Evolutionary conservation across 192 early-diverging fungal species (phyloP), one percentile per base, ranked within the genome.

Genomic region (Dimargaris cristalligena): DNA sequence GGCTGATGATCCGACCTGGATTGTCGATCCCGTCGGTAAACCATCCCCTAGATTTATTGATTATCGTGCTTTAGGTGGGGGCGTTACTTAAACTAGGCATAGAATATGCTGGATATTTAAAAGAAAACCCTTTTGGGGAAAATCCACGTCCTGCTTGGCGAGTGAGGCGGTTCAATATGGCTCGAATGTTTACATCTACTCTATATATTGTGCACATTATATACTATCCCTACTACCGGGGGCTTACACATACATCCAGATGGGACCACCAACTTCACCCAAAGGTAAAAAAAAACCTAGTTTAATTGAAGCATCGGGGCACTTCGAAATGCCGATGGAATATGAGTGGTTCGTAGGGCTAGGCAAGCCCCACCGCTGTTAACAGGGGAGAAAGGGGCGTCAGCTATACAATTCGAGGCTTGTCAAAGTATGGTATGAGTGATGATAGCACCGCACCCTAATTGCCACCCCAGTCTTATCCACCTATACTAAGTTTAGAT

Each of bases 11-110:
- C 89, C 87, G 14, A 91, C 91, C 0, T 92, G 91, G 90, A 82
- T 92, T 47, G 84, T 94, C 23, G 90, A 96, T 62, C 92, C 92
- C 1, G 80, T 90, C 60, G 82, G n/a, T n/a, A n/a, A n/a, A n/a
- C n/a, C n/a, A n/a, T n/a, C n/a, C n/a, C n/a, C n/a, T n/a, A n/a
- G n/a, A n/a, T n/a, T n/a, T n/a, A n/a, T n/a, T n/a, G n/a, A n/a
- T n/a, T n/a, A n/a, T n/a, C n/a, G n/a, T n/a, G n/a, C n/a, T 72
- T 78, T 60, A 63, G 59, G 20, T 50, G 25, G 2, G 32, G 23
- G n/a, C 16, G 16, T 34, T 64, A 28, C 22, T 64, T 16, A 58
- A 13, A 48, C 32, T n/a, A n/a, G n/a, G n/a, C 34, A 47, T 6
- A 1, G 18, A 13, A n/a, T 13, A 13, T n/a, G 18, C 63, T 4